These are phyloP conservation scores for Ramalina intermedia DNA, from an alignment of 495 filamentous ascomycete genomes.

Conservation along the genomic window DNA sequence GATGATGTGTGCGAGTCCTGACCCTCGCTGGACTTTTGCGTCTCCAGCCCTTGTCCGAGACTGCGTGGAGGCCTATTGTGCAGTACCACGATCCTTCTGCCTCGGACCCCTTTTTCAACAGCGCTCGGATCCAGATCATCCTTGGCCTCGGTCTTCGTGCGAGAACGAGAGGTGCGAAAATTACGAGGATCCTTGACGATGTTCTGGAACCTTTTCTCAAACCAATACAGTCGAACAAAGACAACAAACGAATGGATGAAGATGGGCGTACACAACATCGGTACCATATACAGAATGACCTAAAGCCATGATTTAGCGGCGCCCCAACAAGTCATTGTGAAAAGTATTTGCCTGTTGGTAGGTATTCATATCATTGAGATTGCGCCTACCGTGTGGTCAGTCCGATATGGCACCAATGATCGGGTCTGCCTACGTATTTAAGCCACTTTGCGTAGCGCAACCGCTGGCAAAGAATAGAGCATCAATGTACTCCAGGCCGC, in stretches of 20 bases:
- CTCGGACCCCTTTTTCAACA: conserved; percentile 54
- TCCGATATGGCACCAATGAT: background rate
- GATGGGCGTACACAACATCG: conserved; percentile 75
- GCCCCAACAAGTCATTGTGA: background rate
- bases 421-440: conserved; percentile 49
- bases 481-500: conserved; percentile 64
- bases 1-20: conserved; percentile 9
- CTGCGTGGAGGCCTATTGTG: conserved; percentile 24
- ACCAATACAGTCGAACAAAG: conserved; percentile 89
- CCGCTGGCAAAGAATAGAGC: conserved; percentile 75
- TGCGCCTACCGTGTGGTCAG: conserved; percentile 29
- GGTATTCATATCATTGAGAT: conserved; percentile 57
- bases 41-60: conserved; percentile 4
- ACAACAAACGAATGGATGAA: conserved; percentile 79
- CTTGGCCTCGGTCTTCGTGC: conserved; percentile 38
- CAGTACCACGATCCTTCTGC: conserved; percentile 60
- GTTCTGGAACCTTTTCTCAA: conserved; percentile 82
- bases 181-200: conserved; percentile 48
- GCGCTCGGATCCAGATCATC: conserved; percentile 29
- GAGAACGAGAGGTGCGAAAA: conserved; percentile 40
- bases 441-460: conserved; percentile 73
- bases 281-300: conserved; percentile 51
- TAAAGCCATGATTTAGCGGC: conserved; percentile 14
- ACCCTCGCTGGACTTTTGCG: conserved; percentile 1
- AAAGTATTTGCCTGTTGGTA: conserved; percentile 49